A percentile compares a stretch with the other conserved stretches of the same genome.
Conservation (phyloP, 1,139 yeast genomes). For the Sugiyamaella pinicola region DNA sequence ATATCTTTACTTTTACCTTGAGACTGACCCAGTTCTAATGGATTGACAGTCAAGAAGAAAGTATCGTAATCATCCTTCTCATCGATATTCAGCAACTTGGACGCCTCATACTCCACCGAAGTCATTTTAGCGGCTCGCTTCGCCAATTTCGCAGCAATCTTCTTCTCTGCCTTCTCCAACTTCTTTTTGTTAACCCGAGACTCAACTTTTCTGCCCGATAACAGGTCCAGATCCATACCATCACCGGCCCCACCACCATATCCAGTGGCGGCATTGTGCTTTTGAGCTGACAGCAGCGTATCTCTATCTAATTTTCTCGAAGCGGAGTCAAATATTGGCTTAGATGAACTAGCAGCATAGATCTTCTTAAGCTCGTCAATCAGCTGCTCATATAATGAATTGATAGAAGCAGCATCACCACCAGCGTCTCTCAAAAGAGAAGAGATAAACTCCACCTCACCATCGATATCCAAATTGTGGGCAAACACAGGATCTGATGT, state of each 20-base stretch:
- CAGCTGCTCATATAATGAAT: slow-evolving; percentile 51
- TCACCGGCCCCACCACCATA: slow-evolving; percentile 49
- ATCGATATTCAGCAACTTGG: slow-evolving; percentile 71
- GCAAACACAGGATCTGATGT: slow-evolving; percentile 87
- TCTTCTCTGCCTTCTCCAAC: slow-evolving; percentile 93
- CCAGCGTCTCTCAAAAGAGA: slow-evolving; percentile 78
- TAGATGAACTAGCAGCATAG: slow-evolving; percentile 66
- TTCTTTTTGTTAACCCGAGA: slow-evolving; percentile 95
- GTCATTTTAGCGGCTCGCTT: slow-evolving; percentile 72
- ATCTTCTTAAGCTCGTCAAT: slow-evolving; percentile 55
- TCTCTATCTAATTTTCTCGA: slow-evolving; percentile 62
- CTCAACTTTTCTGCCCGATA: slow-evolving; percentile 88
- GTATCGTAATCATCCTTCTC: slow-evolving; percentile 81
- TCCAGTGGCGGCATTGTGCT: slow-evolving; percentile 34
- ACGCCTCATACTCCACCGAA: slow-evolving; percentile 77
- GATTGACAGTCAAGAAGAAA: slow-evolving; percentile 92
- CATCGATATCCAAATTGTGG: slow-evolving; percentile 58
- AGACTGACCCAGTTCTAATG: slow-evolving; percentile 76
- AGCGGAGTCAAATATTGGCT: slow-evolving; percentile 65
- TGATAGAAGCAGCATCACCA: slow-evolving; percentile 60
- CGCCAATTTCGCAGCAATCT: slow-evolving; percentile 95
- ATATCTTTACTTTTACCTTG: slow-evolving; percentile 96
- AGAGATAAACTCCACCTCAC: slow-evolving; percentile 67
- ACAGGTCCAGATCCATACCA: slow-evolving; percentile 75
- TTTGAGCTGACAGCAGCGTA: slow-evolving; percentile 43